Percentiles rank a stretch among this genome's conserved stretches.
These are phyloP conservation scores for Neospermospora avenae DNA, from an alignment of 2,329 filamentous ascomycete genomes.

Conservation along the genomic window DNA sequence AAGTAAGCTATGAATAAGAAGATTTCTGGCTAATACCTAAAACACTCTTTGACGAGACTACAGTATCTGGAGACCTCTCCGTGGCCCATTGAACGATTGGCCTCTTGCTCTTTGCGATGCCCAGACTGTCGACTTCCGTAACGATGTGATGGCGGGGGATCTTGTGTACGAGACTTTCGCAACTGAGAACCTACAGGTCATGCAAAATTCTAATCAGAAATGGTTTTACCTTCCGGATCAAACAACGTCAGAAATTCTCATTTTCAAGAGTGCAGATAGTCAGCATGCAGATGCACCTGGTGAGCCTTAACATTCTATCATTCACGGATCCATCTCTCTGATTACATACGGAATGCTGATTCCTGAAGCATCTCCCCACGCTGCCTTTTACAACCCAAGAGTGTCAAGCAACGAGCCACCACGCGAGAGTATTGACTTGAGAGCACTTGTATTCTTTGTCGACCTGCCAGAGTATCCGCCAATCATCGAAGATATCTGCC, in stretches of 20 bases:
- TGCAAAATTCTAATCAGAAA: conserved; percentile 6
- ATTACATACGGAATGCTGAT: not conserved
- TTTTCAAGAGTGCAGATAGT: conserved; percentile 15
- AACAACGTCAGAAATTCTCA: conserved; percentile 7
- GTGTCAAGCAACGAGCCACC: not conserved
- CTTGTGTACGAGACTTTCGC: conserved; percentile 11
- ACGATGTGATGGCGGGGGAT: conserved; percentile 14
- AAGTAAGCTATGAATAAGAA: too few relatives aligned
- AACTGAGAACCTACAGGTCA: conserved; percentile 13
- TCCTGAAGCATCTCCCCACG: conserved; percentile 1
- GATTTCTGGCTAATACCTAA: too few relatives aligned
- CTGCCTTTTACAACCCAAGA: not conserved
- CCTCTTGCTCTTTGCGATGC: conserved; percentile 17
- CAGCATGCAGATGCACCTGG: not conserved
- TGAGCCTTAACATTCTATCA: not conserved
- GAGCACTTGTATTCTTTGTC: conserved; percentile 9
- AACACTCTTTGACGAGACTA: not conserved
- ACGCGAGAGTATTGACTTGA: conserved; percentile 15
- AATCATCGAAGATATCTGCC: not conserved
- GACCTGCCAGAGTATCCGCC: not conserved
- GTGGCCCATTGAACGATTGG: conserved; percentile 18
- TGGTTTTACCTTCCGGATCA: conserved; percentile 20
- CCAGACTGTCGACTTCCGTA: conserved; percentile 9
- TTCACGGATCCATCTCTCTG: not conserved
- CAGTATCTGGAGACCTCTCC: conserved; percentile 19